Base-by-base conservation (phyloP, 805 yeast species). In the Groenewaldozyma tartarivorans region DNA sequence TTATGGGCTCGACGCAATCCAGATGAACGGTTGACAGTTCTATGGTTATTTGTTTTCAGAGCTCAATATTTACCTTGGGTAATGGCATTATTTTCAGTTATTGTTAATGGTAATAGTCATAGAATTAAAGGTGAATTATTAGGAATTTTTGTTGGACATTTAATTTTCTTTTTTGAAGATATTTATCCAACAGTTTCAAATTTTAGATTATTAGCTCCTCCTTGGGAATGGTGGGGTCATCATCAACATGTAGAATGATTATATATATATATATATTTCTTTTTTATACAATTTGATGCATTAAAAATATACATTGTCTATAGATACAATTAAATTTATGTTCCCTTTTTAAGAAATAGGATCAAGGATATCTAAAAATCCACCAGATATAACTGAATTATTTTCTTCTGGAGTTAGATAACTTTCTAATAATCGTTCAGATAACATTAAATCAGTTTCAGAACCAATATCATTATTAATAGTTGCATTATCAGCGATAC, bases 1-100 rank as follows among this genome's bases (percentile, higher is more conserved):
- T 55, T 74, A 21, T 66, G 74, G 68, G 63, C 76, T 2, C 60
- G 74, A 21, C 63, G 67, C 16, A 62, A 66, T 43, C 72, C 74
- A 2, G 62, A 63, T 27, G 57, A 60, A 13, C 58, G 60, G 27
- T 48, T 73, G 16, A 50, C 63, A 4, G 45, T 72, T 22, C 48
- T 72, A 44, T 69, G 74, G 4, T 36, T 75, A 4, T 47, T 65
- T 35, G 58, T 50, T n/a, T 53, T 73, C 32, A 54, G 58, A 19
- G 67, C 73, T 2, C 62, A 67, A 21, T 70, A 72, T 48, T 43
- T 67, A 18, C 75, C 76, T 2, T 62, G 68, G 58, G 56, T 65
- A 21, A 45, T 61, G 35, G 49, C 58, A 35, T 48, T 48, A 21
- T 53, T 56, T 15, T 46, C 62, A 11, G 47, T 53, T 17, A 45